Evolutionary conservation across 1,284 basidiomycete species (phyloP), one percentile per base, ranked within the genome.

Genomic region (Moesziomyces globuligerus): DNA sequence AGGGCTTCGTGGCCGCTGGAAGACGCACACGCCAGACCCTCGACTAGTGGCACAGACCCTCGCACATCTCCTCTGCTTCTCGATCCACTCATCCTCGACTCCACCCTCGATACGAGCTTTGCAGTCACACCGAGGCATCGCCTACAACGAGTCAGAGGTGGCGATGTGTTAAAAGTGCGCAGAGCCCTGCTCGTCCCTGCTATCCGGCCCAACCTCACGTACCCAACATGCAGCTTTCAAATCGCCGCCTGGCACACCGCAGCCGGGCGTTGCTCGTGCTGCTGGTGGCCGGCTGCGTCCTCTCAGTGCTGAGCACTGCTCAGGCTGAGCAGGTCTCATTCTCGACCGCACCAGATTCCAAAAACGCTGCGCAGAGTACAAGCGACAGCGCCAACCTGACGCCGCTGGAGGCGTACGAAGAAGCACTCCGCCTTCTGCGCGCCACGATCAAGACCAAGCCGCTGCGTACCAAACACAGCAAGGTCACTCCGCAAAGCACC

Each of bases 401-500:
- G 32, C 52, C 72, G 8, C 59, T 71, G 21, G 40, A 72, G 37
- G 67, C 72, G 0, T 76, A 76, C 43, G 69, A 76, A 37, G 48
- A 66, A 24, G 74, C 74, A 4, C 62, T 76, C 9, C 45, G 46
- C 3, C 51, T 75, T 1, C 60, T 76, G 1, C 61, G 72, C 15
- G 52, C 40, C 24, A 72, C 66, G 8, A 65, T 76, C 47, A 61
- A 60, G 28, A 51, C 53, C 42, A 66, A 56, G 36, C 37, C 55
- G 8, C 20, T 40, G 18, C 54, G 41, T 39, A 40, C 26, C 10
- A 56, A 58, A 20, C 11, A 26, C n/a, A 21, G 47, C 42, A 55
- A 48, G 44, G 21, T 28, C 7, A 20, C 44, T 0, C 9, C 54
- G 11, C 48, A 45, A 20, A 7, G 25, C 50, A 34, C 32, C 44